These are phyloP conservation scores for Gardenia jasminoides DNA, from an alignment of 257 asterid species.

Conservation along the genomic window DNA sequence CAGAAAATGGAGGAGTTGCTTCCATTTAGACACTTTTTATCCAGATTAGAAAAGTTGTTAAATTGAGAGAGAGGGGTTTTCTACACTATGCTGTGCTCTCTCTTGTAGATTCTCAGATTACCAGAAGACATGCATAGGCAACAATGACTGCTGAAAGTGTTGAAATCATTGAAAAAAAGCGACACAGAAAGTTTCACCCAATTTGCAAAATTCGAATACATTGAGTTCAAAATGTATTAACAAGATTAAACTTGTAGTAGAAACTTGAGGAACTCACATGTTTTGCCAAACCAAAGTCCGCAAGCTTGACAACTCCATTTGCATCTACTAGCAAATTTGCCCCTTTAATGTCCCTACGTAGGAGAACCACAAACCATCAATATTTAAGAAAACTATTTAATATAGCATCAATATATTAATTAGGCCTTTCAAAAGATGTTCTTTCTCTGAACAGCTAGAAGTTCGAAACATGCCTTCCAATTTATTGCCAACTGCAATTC, in stretches of 20 bases:
- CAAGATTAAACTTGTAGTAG: slow-evolving; percentile 7
- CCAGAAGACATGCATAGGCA: background rate
- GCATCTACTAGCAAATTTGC: slow-evolving; percentile 88
- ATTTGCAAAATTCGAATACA: background rate
- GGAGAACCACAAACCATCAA: slow-evolving; percentile 18
- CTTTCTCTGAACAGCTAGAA: background rate
- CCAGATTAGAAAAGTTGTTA: background rate
- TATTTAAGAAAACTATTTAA: background rate
- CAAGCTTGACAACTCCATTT: slow-evolving; percentile 80
- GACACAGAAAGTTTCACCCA: background rate
- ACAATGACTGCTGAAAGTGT: background rate
- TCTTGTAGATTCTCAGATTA: background rate
- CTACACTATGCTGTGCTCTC: background rate
- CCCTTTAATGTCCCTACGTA: slow-evolving; percentile 85
- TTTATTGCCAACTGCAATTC: background rate
- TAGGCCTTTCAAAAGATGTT: background rate
- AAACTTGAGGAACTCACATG: slow-evolving; percentile 54
- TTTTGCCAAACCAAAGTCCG: slow-evolving; percentile 92
- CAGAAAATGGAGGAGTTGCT: background rate
- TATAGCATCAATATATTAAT: background rate
- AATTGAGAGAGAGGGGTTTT: background rate
- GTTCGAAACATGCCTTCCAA: background rate
- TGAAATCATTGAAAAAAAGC: background rate
- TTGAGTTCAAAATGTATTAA: background rate
- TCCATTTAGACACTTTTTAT: background rate